These are phyloP conservation scores for Saccharomyces hybrid DNA, from an alignment of 1,139 yeast species.

Conservation along the genomic window DNA sequence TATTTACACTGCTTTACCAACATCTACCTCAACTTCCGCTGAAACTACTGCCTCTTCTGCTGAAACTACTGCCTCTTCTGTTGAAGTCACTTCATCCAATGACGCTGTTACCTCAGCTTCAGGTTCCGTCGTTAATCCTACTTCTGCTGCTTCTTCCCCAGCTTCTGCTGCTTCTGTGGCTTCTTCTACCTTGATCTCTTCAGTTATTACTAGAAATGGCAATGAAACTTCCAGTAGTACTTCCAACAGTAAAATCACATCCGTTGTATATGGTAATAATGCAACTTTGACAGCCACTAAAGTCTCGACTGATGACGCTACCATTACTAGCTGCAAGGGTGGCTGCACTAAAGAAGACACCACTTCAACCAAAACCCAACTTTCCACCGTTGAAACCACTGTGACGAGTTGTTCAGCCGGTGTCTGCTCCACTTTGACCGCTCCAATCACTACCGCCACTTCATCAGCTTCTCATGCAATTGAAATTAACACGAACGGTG, in stretches of 20 bases:
- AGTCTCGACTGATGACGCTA: no score
- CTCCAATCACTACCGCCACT: neutral
- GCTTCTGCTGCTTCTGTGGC: no score
- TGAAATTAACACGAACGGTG: neutral
- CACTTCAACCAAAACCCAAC: neutral
- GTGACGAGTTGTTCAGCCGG: neutral
- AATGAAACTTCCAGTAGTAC: no score
- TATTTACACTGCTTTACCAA: constrained; percentile 3
- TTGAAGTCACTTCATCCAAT: constrained; percentile 4
- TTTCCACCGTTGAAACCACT: neutral
- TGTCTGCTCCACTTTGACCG: neutral
- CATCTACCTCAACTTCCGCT: neutral
- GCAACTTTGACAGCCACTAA: no score
- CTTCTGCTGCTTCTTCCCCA: no score
- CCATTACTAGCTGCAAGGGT: no score
- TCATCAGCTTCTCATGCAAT: constrained; percentile 1
- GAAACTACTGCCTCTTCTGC: constrained; percentile 33
- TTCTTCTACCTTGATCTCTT: no score
- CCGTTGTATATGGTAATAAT: no score
- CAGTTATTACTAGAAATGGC: no score
- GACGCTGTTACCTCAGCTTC: no score
- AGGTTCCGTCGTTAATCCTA: no score
- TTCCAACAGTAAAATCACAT: no score
- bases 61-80: constrained; percentile 33
- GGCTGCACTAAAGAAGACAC: neutral